Evolutionary conservation across 345 rosid genomes (phyloP), one percentile per base, ranked within the genome.

Genomic region (Hypericum perforatum): DNA sequence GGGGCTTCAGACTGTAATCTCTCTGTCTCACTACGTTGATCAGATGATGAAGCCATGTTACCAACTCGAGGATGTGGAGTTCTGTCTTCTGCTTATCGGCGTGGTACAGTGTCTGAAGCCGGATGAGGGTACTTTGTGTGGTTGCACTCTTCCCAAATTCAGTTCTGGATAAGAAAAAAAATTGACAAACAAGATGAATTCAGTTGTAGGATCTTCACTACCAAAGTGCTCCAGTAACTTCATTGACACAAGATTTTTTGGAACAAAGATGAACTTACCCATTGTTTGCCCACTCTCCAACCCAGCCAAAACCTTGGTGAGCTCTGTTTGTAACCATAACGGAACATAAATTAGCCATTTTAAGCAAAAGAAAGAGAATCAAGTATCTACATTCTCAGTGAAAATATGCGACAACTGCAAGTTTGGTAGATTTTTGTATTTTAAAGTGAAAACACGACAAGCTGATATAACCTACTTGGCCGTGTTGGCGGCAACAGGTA

Each of bases 211-310:
- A 88, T 36, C 90, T 96, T 96, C 98, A 92, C 70, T 92, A 96
- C 66, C 96, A 95, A 8, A 92, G 88, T 95, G 95, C 78, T 41
- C 98, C 98, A 9, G 88, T 83, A 39, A 89, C 88, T 70, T 92
- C 4, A 1, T 22, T 22, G 32, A 22, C 32, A 22, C 32, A 22
- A 22, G 32, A 22, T 22, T 22, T 22, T 22, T 22, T 22, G 32
- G 32, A 22, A 22, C 4, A 4, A 22, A 22, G 32, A 1, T 38
- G n/a, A 46, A 70, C 82, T 75, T 36, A 86, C 96, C 87, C 81
- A 22, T 76, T 73, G 54, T 74, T 92, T 36, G 95, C 98, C 98
- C 98, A 92, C 70, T 92, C 98, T 68, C 98, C 98, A 7, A 92
- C 90, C 96, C 96, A 80, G 41, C 98, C 98, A 9, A 92, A 88